Base-by-base conservation (phyloP, 129 eudicot species). In the Apium graveolens region DNA sequence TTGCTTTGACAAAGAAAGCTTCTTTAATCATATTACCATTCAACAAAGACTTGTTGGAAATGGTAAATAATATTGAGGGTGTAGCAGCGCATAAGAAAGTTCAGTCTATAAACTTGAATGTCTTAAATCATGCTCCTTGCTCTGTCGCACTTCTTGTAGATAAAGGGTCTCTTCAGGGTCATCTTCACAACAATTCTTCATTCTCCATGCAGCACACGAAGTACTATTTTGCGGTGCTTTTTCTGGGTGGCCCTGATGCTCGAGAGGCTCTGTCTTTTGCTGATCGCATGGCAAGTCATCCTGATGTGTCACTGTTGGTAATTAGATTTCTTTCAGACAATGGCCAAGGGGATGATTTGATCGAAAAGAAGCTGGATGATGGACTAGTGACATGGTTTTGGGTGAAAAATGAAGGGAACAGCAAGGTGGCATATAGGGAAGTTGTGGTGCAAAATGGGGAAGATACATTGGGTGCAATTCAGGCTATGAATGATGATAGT, bases 301-400 rank as follows among this genome's bases (percentile, higher is more conserved):
- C 88, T 2, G 87, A 88, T 9, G 86, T 85, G 18, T 83, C 88
- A 1, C 83, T 93, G 11, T 86, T 92, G 0, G 98, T 91, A 29
- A 76, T 93, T 48, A 86, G 98, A 5, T 93, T 93, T 78, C 89
- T 96, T 11, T 74, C 97, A 13, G 71, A 43, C 4, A 79, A 90
- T 14, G 87, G 87, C 0, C 88, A 80, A 57, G 99, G 97, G 10
- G 99, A 96, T 42, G 71, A 88, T 9, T 77, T 78, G 65, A 57
- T 84, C 84, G 99, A 96, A 72, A 92, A 93, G 86, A 92, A 92
- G 86, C 83, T 96, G 7, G 99, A 96, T 70, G 99, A 96, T 71
- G 96, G 92, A 43, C 55, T 96, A 12, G 96, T 96, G 79, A 96
- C 99, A 1, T 85, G 92, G 84, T 96, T 96, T 79, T 96, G 99